Evolutionary conservation across 1,139 yeast genomes (phyloP), one percentile per base, ranked within the genome.

Genomic region (Yamadazyma aaseri): DNA sequence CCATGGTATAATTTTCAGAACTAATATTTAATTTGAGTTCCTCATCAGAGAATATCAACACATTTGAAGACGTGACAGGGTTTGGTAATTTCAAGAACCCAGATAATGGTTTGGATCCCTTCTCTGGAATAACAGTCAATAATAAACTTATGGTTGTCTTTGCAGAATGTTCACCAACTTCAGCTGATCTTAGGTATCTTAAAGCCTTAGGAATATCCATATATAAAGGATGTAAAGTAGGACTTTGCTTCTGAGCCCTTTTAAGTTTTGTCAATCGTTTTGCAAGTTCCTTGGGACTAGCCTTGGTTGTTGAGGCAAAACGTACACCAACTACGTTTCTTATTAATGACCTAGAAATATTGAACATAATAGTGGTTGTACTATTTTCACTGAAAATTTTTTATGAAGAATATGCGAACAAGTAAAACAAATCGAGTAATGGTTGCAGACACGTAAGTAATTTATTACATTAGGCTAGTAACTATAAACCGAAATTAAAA

Each of bases 31-130:
- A 26, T 13, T 36, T 29, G 28, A 69, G 77, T 23, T 71, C 72
- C 36, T 76, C 71, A 28, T 71, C 63, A 9, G 95, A 79, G 55
- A 92, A 79, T 8, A 87, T 86, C 39, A 85, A 71, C 32, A 86
- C 72, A 40, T 73, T 72, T 26, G 79, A 78, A 26, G 72, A 76
- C 39, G 79, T 79, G 31, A 87, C 68, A 2, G 95, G 83, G 42
- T 73, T 77, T n/a, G 96, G 95, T 35, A 87, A 76, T 34, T 74
- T 63, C 16, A 90, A 73, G n/a, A 79, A 71, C 9, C 97, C 97
- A 26, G 67, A 65, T 33, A 90, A 60, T 23, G 89, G 86, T 28
- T 81, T 79, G 17, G 86, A 80, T 45, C 96, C 96, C 52, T 77
- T 79, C 39, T 85, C 95, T 18, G 85, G 80, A 14, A 86, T 72